phyloP scores from a whole-genome alignment of 352 stramenopile genomes.

The Phytophthora fragariaefolia region DNA sequence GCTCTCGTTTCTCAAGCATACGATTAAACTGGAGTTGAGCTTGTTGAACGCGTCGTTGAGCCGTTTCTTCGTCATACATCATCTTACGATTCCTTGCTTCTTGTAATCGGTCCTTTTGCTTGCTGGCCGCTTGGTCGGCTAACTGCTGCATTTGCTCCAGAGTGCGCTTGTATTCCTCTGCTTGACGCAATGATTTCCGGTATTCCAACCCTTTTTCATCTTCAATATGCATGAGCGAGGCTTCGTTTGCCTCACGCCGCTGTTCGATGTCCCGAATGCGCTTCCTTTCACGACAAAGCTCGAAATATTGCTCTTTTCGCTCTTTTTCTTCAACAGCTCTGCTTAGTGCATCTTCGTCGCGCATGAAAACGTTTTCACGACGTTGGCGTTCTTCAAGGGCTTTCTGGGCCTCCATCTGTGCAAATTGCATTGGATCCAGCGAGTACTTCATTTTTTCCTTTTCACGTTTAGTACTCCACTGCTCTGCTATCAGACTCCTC shows the following conservation, averaged over 20 bases:
- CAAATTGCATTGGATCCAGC: conserved; percentile 64
- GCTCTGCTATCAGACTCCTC: conserved; percentile 40
- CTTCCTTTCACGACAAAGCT: conserved; percentile 44
- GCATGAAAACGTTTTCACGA: conserved; percentile 56
- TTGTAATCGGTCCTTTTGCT: conserved; percentile 41
- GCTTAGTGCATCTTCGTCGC: conserved; percentile 43
- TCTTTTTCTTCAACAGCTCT: conserved; percentile 38
- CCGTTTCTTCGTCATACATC: conserved; percentile 76
- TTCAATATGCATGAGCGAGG: conserved; percentile 50
- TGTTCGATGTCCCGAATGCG: conserved; percentile 40
- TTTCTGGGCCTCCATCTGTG: conserved; percentile 46
- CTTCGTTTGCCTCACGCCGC: conserved; percentile 40
- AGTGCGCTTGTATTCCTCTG: conserved; percentile 43
- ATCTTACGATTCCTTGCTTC: conserved; percentile 61
- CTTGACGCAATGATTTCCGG: conserved; percentile 14
- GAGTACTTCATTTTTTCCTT: conserved; percentile 51
- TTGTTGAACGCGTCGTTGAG: conserved; percentile 50
- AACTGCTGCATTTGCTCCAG: conserved; percentile 54
- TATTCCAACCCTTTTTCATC: conserved; percentile 37
- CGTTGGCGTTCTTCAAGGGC: conserved; percentile 58
- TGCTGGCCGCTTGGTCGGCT: conserved; percentile 39
- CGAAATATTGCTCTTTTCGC: conserved; percentile 51
- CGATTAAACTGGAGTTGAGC: conserved; percentile 34
- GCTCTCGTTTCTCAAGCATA: conserved; percentile 53
- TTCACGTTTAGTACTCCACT: conserved; percentile 60